Conservation (phyloP, 2,329 filamentous ascomycete genomes). For the Talaromyces atroroseus region DNA sequence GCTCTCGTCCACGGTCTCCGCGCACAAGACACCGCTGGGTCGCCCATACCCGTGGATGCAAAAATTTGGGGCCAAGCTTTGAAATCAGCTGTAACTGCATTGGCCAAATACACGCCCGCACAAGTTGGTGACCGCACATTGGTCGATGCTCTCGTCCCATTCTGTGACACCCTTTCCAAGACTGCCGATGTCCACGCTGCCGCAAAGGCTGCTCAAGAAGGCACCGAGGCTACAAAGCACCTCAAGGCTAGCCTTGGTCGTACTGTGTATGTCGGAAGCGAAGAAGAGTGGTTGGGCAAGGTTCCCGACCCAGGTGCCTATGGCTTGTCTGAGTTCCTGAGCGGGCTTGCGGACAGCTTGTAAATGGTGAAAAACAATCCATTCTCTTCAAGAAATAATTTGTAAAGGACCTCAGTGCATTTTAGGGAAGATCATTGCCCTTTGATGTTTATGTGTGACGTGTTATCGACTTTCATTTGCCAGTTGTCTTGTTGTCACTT, state of each 20-base stretch:
- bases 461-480: neutral
- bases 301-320: slow-evolving; percentile 68
- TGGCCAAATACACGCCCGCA: slow-evolving; percentile 83
- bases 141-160: slow-evolving; percentile 83
- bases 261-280: slow-evolving; percentile 73
- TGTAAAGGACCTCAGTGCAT: neutral
- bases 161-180: slow-evolving; percentile 64
- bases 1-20: slow-evolving; percentile 66
- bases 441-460: neutral
- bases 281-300: slow-evolving; percentile 59
- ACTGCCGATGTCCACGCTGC: slow-evolving; percentile 66
- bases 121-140: slow-evolving; percentile 83
- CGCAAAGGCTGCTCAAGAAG: slow-evolving; percentile 67
- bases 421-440: neutral
- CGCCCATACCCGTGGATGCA: slow-evolving; percentile 42
- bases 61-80: slow-evolving; percentile 63
- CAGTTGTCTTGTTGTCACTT: neutral
- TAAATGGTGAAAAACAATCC: slow-evolving; percentile 8
- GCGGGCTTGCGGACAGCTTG: slow-evolving; percentile 59
- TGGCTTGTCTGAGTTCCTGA: slow-evolving; percentile 80
- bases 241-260: slow-evolving; percentile 87
- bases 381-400: neutral
- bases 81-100: slow-evolving; percentile 61
- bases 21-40: slow-evolving; percentile 43
- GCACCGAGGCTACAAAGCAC: slow-evolving; percentile 77